These are phyloP conservation scores for Phytophthora sp. DNA, from an alignment of 352 stramenopile species.

Conservation along the genomic window DNA sequence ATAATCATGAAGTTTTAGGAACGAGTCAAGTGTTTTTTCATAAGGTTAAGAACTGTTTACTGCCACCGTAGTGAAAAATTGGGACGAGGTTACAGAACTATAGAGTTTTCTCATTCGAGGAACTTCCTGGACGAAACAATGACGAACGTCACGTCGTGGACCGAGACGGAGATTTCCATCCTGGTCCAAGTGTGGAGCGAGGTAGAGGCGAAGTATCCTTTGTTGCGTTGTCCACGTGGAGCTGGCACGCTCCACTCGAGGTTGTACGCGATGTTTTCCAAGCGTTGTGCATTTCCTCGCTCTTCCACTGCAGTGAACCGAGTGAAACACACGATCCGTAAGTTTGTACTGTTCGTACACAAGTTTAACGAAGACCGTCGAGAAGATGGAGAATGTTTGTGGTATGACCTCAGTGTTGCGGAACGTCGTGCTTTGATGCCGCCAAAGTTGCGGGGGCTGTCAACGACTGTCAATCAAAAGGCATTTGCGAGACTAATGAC, in stretches of 20 bases:
- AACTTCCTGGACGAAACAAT: neutral
- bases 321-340: conserved; percentile 15
- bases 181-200: conserved; percentile 31
- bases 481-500: conserved; percentile 19
- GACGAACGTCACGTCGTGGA: conserved; percentile 28
- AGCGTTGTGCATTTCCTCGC: conserved; percentile 10
- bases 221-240: conserved; percentile 3
- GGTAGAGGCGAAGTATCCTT: conserved; percentile 26
- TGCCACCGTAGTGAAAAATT: neutral
- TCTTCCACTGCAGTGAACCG: conserved; percentile 11
- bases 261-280: conserved; percentile 18
- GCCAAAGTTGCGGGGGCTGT: neutral
- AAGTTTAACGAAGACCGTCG: conserved; percentile 20
- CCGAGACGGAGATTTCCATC: conserved; percentile 19
- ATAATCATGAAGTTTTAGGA: neutral
- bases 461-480: conserved; percentile 7
- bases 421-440: conserved; percentile 8
- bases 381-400: conserved; percentile 17
- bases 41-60: neutral
- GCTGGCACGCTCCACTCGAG: conserved; percentile 19
- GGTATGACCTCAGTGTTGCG: conserved; percentile 19
- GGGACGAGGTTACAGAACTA: neutral
- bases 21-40: too few relatives aligned
- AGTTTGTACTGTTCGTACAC: conserved; percentile 25
- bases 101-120: neutral